A percentile compares a stretch with the other conserved stretches of the same genome.
These are phyloP conservation scores for Ogataea hybrid DNA, from an alignment of 1,139 yeast species.

Conservation along the genomic window DNA sequence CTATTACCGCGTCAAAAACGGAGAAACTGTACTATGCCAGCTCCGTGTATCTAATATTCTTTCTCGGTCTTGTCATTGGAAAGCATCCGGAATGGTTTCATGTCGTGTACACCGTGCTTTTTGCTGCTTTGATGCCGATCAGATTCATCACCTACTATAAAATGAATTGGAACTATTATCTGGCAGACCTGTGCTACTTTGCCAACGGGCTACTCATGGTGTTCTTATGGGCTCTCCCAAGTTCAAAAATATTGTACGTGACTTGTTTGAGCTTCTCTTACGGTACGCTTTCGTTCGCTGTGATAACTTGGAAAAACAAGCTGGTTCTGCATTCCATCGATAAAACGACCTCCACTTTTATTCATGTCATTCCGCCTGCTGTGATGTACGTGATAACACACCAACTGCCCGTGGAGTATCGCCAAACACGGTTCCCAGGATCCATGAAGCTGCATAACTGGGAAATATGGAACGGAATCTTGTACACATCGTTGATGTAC, in stretches of 20 bases:
- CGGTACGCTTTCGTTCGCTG: conserved; percentile 93
- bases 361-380: conserved; percentile 88
- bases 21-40: conserved; percentile 83
- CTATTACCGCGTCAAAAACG: conserved; percentile 58
- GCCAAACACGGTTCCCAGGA: conserved; percentile 70
- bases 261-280: conserved; percentile 83
- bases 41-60: conserved; percentile 66
- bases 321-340: conserved; percentile 89
- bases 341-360: conserved; percentile 89
- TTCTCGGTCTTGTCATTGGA: conserved; percentile 77
- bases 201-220: conserved; percentile 70
- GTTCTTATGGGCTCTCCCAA: conserved; percentile 82
- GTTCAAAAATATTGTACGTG: conserved; percentile 67
- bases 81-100: conserved; percentile 76
- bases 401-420: conserved; percentile 58
- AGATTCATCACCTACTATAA: conserved; percentile 82
- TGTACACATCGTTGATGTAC: conserved; percentile 82
- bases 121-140: conserved; percentile 73
- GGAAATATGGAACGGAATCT: conserved; percentile 68
- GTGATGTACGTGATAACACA: conserved; percentile 88
- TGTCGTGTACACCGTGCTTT: conserved; percentile 63
- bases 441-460: conserved; percentile 65
- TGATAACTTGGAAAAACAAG: conserved; percentile 94
- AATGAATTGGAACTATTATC: conserved; percentile 74
- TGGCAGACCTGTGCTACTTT: conserved; percentile 93